Evolutionary conservation across 225 moss, liverwort and hornwort genomes (phyloP).

Genomic region (Straminergon stramineum): DNA sequence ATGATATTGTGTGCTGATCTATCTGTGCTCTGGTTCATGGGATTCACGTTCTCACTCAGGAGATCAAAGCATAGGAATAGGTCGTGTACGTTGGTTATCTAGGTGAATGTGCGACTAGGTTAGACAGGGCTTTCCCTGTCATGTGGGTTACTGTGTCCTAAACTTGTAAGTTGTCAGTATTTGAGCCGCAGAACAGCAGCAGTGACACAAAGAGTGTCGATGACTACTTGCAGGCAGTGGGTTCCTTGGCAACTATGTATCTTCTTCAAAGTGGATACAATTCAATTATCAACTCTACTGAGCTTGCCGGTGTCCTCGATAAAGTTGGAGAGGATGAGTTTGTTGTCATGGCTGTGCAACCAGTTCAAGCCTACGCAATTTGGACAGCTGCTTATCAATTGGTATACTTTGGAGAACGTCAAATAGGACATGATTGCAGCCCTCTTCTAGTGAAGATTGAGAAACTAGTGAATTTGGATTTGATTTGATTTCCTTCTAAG

Average conservation of each 20-base stretch:
- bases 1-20: neutral
- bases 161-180: neutral
- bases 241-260: constrained; percentile 16
- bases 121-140: neutral
- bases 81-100: neutral
- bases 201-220: neutral
- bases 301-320: constrained; percentile 45
- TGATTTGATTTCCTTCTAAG: neutral
- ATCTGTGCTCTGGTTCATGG: neutral
- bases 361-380: constrained; percentile 61
- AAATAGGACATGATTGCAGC: neutral
- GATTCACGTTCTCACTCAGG: neutral
- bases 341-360: constrained; percentile 79
- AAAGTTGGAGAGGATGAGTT: constrained; percentile 55
- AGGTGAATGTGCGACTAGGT: neutral
- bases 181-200: neutral
- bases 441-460: neutral
- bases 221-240: constrained; percentile 47
- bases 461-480: neutral
- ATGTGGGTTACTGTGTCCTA: neutral
- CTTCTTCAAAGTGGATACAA: constrained; percentile 37
- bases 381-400: constrained; percentile 53
- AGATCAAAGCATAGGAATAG: neutral
- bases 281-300: constrained; percentile 43
- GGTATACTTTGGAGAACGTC: constrained; percentile 22